Conservation (phyloP, 2,329 filamentous ascomycete species). For the Fusarium hostae region DNA sequence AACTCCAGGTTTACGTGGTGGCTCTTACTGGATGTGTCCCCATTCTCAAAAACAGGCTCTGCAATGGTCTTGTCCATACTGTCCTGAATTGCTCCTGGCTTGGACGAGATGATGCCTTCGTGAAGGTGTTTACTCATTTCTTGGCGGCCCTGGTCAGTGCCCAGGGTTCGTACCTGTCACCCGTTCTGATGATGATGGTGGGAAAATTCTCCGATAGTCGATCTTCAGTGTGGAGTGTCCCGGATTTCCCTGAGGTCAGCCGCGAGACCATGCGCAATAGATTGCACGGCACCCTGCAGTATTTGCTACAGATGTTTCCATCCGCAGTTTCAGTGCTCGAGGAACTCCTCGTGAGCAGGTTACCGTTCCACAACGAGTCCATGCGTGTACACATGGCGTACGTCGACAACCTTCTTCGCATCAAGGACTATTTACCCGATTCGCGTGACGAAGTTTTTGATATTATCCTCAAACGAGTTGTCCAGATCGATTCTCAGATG, state of each 20-base stretch:
- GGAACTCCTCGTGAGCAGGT: slow-evolving; percentile 72
- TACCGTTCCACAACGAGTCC: slow-evolving; percentile 81
- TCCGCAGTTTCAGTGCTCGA: slow-evolving; percentile 78
- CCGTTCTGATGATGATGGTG: slow-evolving; percentile 83
- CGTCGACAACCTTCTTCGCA: slow-evolving; percentile 81
- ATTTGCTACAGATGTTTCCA: slow-evolving; percentile 83
- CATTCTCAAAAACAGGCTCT: slow-evolving; percentile 68
- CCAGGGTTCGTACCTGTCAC: slow-evolving; percentile 79
- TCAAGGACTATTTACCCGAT: slow-evolving; percentile 81
- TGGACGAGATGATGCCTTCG: slow-evolving; percentile 72
- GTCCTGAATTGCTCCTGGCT: slow-evolving; percentile 73
- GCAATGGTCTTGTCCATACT: slow-evolving; percentile 67
- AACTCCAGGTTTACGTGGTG: slow-evolving; percentile 69
- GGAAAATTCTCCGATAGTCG: slow-evolving; percentile 74
- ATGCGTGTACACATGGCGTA: slow-evolving; percentile 87
- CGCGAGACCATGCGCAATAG: slow-evolving; percentile 75
- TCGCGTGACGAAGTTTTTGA: slow-evolving; percentile 84
- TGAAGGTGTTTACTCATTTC: slow-evolving; percentile 74
- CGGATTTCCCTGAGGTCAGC: slow-evolving; percentile 68
- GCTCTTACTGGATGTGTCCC: slow-evolving; percentile 71
- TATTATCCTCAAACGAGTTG: slow-evolving; percentile 84
- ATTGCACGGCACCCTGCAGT: slow-evolving; percentile 79
- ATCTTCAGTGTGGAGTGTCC: slow-evolving; percentile 58
- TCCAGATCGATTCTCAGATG: slow-evolving; percentile 96
- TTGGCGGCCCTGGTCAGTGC: slow-evolving; percentile 80